Percentiles rank a stretch among this genome's conserved stretches.
Evolutionary conservation across 495 filamentous ascomycete genomes (phyloP).

Genomic region (Podospora anserina): DNA sequence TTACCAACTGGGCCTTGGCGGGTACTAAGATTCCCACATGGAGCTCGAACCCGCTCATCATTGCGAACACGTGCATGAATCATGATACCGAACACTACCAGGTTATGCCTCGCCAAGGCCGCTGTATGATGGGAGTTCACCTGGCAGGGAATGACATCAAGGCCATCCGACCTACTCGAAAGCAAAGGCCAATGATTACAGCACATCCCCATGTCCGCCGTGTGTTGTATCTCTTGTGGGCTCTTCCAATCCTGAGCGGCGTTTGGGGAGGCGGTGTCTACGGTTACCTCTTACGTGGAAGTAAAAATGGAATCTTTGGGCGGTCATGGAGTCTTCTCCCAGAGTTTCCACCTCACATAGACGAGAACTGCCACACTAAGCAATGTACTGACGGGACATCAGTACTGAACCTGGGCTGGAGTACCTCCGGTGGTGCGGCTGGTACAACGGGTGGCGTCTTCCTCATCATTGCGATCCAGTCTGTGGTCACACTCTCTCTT

Average conservation of each 20-base stretch:
- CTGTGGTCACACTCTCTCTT: conserved; percentile 39
- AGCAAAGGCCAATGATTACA: conserved; percentile 28
- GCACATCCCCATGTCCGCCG: conserved; percentile 29
- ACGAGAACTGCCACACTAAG: conserved; percentile 21
- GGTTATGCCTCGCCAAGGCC: conserved; percentile 23
- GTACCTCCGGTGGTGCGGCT: conserved; percentile 19
- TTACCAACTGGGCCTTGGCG: conserved; percentile 37
- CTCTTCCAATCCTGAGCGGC: conserved; percentile 26
- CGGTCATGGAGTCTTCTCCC: conserved; percentile 31
- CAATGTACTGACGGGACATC: conserved; percentile 38
- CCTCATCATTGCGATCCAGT: conserved; percentile 35
- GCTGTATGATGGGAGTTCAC: conserved; percentile 37
- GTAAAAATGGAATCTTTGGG: conserved; percentile 28
- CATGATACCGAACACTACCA: conserved; percentile 23
- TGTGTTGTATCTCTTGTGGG: conserved; percentile 29
- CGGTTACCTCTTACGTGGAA: conserved; percentile 25
- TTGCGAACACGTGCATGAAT: conserved; percentile 25
- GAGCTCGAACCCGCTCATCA: conserved; percentile 39
- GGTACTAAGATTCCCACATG: conserved; percentile 32
- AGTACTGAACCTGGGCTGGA: conserved; percentile 33
- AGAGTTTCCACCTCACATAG: conserved; percentile 26
- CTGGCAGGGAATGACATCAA: conserved; percentile 26
- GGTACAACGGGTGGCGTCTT: conserved; percentile 29
- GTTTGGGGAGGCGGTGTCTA: conserved; percentile 32
- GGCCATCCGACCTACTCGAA: conserved; percentile 29